Conservation (phyloP, 1,284 basidiomycete genomes). For the Thecaphora frezii region DNA sequence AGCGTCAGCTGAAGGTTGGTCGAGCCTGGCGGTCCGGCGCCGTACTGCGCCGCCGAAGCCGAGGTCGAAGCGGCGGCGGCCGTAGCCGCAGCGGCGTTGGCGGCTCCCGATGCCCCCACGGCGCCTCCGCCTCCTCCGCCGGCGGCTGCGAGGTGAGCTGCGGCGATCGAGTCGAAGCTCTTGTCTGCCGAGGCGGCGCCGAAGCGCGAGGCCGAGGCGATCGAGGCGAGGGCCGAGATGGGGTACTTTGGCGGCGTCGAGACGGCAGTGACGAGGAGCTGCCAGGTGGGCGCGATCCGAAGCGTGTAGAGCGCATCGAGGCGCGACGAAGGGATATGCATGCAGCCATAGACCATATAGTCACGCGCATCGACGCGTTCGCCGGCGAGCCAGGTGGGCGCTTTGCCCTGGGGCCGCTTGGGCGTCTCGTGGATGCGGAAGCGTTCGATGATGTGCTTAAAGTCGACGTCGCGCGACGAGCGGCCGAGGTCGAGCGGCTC, state of each 20-base stretch:
- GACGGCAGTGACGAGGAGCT: conserved; percentile 55
- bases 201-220: conserved; percentile 4
- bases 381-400: conserved; percentile 77
- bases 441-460: conserved; percentile 72
- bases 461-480: conserved; percentile 65
- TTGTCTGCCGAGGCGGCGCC: conserved; percentile 1
- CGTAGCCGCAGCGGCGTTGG: conserved; percentile 3
- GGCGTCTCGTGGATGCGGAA: conserved; percentile 81
- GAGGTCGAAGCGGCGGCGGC: conserved; percentile 7
- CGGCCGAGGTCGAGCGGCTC: conserved; percentile 61
- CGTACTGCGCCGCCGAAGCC: conserved; percentile 6
- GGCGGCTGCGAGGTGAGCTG: no score
- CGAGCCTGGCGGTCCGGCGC: conserved; percentile 37
- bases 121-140: not conserved
- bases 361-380: conserved; percentile 63
- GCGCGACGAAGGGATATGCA: conserved; percentile 84
- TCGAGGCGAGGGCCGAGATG: conserved; percentile 22
- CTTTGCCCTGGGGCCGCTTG: conserved; percentile 70
- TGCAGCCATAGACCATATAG: conserved; percentile 85
- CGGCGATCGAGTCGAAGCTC: no score
- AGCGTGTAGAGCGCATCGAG: conserved; percentile 87
- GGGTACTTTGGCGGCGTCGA: conserved; percentile 51
- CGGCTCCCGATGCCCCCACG: no score
- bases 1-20: conserved; percentile 74
- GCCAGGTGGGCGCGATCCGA: conserved; percentile 65